Percentiles rank a stretch among this genome's conserved stretches.
These are phyloP conservation scores for Saccharum spontaneum DNA, from an alignment of 176 grass and related monocot species.

Conservation along the genomic window DNA sequence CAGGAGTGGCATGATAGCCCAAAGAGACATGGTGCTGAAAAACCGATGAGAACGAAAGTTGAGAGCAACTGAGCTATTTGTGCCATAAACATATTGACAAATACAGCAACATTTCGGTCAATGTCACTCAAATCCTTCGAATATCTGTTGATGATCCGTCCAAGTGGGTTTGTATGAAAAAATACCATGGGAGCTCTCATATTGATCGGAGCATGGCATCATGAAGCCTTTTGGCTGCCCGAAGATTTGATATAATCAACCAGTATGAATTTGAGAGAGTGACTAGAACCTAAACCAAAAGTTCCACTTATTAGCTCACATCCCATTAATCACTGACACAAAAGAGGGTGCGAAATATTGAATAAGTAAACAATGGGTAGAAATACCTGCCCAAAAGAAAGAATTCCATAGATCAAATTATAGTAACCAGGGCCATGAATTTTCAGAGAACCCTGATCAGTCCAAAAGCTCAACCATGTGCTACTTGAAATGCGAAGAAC, in stretches of 20 bases:
- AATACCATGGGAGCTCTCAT: constrained; percentile 97
- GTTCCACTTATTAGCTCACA: constrained; percentile 1
- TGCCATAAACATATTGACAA: constrained; percentile 87
- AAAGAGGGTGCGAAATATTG: neutral
- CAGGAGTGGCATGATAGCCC: constrained; percentile 96
- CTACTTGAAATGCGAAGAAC: constrained; percentile 92
- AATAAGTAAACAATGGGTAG: neutral
- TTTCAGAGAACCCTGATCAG: constrained; percentile 79
- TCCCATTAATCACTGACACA: neutral
- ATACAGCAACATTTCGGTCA: constrained; percentile 85
- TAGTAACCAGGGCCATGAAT: constrained; percentile 72
- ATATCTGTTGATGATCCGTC: constrained; percentile 98
- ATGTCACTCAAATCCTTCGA: constrained; percentile 96
- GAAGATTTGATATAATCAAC: constrained; percentile 83
- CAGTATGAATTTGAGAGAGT: constrained; percentile 86
- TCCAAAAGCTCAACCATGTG: constrained; percentile 97
- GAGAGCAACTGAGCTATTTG: constrained; percentile 96
- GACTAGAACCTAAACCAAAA: constrained; percentile 65
- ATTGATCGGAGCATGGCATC: constrained; percentile 93
- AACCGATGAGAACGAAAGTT: constrained; percentile 94
- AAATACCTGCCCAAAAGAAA: constrained; percentile 92
- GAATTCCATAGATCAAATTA: constrained; percentile 81
- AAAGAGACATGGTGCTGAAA: constrained; percentile 95
- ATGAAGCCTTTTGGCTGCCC: constrained; percentile 82
- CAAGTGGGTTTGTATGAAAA: constrained; percentile 98